Conservation (phyloP, 2,329 filamentous ascomycete species). For the Mariannaea elegans region DNA sequence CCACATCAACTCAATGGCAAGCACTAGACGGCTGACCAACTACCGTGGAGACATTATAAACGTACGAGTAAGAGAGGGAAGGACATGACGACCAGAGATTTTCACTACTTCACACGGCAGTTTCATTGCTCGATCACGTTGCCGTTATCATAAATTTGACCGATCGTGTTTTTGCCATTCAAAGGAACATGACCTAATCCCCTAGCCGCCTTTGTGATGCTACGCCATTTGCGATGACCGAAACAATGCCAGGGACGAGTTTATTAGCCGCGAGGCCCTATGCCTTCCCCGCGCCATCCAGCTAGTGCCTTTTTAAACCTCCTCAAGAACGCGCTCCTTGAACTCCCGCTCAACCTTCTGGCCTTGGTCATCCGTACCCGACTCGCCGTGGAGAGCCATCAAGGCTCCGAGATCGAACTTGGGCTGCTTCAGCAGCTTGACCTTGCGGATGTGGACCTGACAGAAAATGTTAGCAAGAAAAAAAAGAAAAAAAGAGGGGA, state of each 20-base stretch:
- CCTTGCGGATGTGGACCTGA: constrained; percentile 99
- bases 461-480: constrained; percentile 8
- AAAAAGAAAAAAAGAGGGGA: no score
- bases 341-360: constrained; percentile 99
- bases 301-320: constrained; percentile 74
- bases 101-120: constrained; percentile 26
- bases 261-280: constrained; percentile 45
- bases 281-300: constrained; percentile 44
- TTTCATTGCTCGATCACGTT: constrained; percentile 21
- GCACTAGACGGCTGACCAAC: no score
- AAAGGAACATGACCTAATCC: constrained; percentile 52
- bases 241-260: constrained; percentile 52
- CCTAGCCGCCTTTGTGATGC: constrained; percentile 53
- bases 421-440: constrained; percentile 98
- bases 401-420: constrained; percentile 99
- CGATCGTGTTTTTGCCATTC: constrained; percentile 48
- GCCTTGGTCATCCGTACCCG: constrained; percentile 92
- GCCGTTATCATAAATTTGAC: constrained; percentile 37
- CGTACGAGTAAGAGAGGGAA: no score
- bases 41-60: no score
- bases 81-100: background rate
- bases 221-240: constrained; percentile 56
- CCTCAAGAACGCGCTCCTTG: constrained; percentile 96
- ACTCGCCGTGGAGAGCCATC: constrained; percentile 97
- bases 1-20: no score